phyloP scores from a whole-genome alignment of 495 filamentous ascomycete species.

The Clavariopsis aquatica region DNA sequence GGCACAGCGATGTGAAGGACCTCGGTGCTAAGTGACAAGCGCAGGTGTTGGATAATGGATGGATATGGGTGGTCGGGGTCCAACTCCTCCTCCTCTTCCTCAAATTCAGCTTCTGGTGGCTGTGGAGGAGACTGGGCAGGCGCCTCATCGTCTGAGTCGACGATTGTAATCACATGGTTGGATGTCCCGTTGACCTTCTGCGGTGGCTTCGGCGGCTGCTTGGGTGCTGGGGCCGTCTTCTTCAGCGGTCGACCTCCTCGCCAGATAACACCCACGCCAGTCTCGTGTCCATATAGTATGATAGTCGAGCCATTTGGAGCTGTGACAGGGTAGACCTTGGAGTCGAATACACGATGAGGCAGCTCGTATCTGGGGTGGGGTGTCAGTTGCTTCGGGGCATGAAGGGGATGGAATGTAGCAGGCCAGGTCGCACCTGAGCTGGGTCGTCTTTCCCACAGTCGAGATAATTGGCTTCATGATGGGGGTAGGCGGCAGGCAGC shows the following conservation, averaged over 20 bases:
- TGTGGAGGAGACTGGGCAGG: conserved; percentile 51
- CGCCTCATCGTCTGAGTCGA: conserved; percentile 78
- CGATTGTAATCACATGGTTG: conserved; percentile 69
- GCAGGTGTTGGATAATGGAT: conserved; percentile 45
- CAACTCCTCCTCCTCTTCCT: conserved; percentile 60
- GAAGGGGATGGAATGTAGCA: background rate
- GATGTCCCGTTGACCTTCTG: conserved; percentile 43
- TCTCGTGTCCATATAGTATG: conserved; percentile 78
- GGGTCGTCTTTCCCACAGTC: conserved; percentile 48
- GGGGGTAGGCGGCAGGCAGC: background rate
- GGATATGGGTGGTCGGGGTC: conserved; percentile 55
- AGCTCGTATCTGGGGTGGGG: conserved; percentile 66
- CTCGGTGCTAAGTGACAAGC: conserved; percentile 42
- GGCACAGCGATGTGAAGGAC: conserved; percentile 47
- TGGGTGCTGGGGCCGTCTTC: conserved; percentile 35
- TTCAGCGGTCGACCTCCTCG: conserved; percentile 72
- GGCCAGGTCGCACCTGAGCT: conserved; percentile 53
- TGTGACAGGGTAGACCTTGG: conserved; percentile 72
- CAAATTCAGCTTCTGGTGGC: conserved; percentile 48
- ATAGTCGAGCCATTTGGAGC: conserved; percentile 83
- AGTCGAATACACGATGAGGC: conserved; percentile 68
- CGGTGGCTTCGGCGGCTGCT: conserved; percentile 42
- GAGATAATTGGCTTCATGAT: conserved; percentile 39
- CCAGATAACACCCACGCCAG: conserved; percentile 77
- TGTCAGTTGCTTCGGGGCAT: conserved; percentile 5